These are phyloP conservation scores for Clonostachys sp. DNA, from an alignment of 2,329 filamentous ascomycete genomes.

Conservation along the genomic window DNA sequence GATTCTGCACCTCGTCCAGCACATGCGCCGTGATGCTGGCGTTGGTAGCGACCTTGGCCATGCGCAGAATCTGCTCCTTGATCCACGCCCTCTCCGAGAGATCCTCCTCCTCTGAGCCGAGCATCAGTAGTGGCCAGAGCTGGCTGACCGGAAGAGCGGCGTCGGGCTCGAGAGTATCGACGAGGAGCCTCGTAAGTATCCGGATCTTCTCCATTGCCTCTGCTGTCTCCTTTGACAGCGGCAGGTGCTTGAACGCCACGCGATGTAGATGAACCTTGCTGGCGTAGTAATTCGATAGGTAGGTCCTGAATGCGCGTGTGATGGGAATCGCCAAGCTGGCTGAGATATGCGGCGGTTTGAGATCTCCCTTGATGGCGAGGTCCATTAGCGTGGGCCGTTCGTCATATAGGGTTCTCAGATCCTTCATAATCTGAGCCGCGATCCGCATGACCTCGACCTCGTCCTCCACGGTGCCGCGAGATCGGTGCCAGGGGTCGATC, in stretches of 20 bases:
- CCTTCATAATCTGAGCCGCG: slow-evolving; percentile 41
- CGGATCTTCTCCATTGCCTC: slow-evolving; percentile 44
- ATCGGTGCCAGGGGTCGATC: slow-evolving; percentile 52
- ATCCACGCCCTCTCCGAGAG: slow-evolving; percentile 44
- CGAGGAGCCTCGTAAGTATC: slow-evolving; percentile 37
- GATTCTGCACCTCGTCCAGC: slow-evolving; percentile 36
- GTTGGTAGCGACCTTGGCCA: slow-evolving; percentile 39
- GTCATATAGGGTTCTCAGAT: slow-evolving; percentile 43
- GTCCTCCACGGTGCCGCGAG: slow-evolving; percentile 49
- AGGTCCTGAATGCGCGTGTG: slow-evolving; percentile 47
- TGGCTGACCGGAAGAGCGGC: slow-evolving; percentile 48
- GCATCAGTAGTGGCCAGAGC: slow-evolving; percentile 53
- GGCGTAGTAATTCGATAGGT: slow-evolving; percentile 51
- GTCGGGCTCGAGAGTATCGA: slow-evolving; percentile 27
- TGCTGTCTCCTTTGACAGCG: slow-evolving; percentile 40
- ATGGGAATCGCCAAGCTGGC: slow-evolving; percentile 42
- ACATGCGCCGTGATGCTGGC: slow-evolving; percentile 38
- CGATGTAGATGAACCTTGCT: slow-evolving; percentile 52
- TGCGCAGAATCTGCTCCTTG: slow-evolving; percentile 38
- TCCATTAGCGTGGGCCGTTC: slow-evolving; percentile 50
- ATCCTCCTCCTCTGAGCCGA: slow-evolving; percentile 49
- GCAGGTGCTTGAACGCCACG: slow-evolving; percentile 49
- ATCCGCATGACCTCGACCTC: slow-evolving; percentile 54
- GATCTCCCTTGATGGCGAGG: slow-evolving; percentile 44
- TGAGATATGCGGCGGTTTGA: slow-evolving; percentile 42